Conservation (phyloP, 2,329 filamentous ascomycete species). For the Boeremia lycopersici region DNA sequence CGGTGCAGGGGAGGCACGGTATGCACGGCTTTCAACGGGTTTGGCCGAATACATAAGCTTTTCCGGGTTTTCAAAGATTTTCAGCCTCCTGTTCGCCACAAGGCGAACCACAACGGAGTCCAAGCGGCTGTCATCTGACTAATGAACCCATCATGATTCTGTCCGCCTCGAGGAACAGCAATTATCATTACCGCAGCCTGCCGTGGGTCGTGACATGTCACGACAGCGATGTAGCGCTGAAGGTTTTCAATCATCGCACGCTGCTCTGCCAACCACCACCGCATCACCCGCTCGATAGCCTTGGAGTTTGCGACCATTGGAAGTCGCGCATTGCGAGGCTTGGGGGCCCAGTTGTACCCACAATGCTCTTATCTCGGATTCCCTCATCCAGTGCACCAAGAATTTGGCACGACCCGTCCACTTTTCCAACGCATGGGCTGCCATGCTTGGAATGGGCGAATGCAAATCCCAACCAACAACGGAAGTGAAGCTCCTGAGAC, state of each 20-base stretch:
- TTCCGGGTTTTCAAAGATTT: conserved; percentile 25
- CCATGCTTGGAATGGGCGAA: conserved; percentile 25
- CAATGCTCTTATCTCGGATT: conserved; percentile 43
- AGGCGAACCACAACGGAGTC: conserved; percentile 19
- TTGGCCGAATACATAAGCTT: conserved; percentile 30
- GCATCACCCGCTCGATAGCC: conserved; percentile 29
- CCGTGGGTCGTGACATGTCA: not conserved
- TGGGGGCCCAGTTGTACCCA: conserved; percentile 44
- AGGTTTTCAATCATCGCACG: conserved; percentile 22
- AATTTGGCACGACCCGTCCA: conserved; percentile 33
- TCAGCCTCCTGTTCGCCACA: conserved; percentile 36
- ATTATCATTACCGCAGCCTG: not conserved
- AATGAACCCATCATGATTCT: conserved; percentile 11
- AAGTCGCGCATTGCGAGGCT: conserved; percentile 30
- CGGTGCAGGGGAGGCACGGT: conserved; percentile 5
- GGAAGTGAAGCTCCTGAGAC: conserved; percentile 23
- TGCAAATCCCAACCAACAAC: conserved; percentile 33
- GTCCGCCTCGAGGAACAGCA: not conserved
- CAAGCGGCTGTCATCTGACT: conserved; percentile 16
- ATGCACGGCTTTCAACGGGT: conserved; percentile 14
- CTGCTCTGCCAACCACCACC: conserved; percentile 19
- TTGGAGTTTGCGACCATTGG: conserved; percentile 33
- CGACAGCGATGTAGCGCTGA: not conserved
- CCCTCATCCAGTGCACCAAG: conserved; percentile 34
- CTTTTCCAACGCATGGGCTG: conserved; percentile 36